These are phyloP conservation scores for Sarocladiaceae sp. DNA, from an alignment of 2,329 filamentous ascomycete species.

Conservation along the genomic window DNA sequence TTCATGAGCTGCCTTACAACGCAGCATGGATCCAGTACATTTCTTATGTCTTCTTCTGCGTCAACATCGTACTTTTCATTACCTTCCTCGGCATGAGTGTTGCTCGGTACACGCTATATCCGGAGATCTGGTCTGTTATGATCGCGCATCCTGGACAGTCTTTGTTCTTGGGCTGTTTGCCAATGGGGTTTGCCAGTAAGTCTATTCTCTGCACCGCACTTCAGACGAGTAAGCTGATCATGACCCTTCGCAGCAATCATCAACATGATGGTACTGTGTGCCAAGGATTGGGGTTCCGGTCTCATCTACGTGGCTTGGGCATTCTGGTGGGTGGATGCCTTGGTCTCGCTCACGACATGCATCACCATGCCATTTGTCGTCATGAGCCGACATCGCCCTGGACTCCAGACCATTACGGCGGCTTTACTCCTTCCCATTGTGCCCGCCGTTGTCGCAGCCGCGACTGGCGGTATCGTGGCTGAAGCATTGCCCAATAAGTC, in stretches of 20 bases:
- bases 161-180: slow-evolving; percentile 64
- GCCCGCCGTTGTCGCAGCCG: slow-evolving; percentile 60
- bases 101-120: slow-evolving; percentile 61
- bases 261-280: slow-evolving; percentile 59
- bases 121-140: slow-evolving; percentile 63
- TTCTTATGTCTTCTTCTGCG: slow-evolving; percentile 54
- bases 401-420: slow-evolving; percentile 57
- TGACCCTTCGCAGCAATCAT: slow-evolving; percentile 43
- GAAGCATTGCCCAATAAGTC: slow-evolving; percentile 47
- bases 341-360: slow-evolving; percentile 48
- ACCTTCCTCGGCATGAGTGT: slow-evolving; percentile 49
- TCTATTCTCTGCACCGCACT: not conserved
- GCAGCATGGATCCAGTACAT: slow-evolving; percentile 53
- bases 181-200: slow-evolving; percentile 61
- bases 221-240: not conserved
- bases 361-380: slow-evolving; percentile 55
- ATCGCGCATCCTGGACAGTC: slow-evolving; percentile 62
- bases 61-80: slow-evolving; percentile 56
- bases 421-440: slow-evolving; percentile 64
- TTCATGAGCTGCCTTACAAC: slow-evolving; percentile 59
- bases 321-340: slow-evolving; percentile 54
- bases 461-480: slow-evolving; percentile 60
- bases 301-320: slow-evolving; percentile 51
- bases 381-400: slow-evolving; percentile 39
- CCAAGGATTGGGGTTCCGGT: slow-evolving; percentile 56